These are phyloP conservation scores for Penicillium coprophilum DNA, from an alignment of 495 filamentous ascomycete species.

Conservation along the genomic window DNA sequence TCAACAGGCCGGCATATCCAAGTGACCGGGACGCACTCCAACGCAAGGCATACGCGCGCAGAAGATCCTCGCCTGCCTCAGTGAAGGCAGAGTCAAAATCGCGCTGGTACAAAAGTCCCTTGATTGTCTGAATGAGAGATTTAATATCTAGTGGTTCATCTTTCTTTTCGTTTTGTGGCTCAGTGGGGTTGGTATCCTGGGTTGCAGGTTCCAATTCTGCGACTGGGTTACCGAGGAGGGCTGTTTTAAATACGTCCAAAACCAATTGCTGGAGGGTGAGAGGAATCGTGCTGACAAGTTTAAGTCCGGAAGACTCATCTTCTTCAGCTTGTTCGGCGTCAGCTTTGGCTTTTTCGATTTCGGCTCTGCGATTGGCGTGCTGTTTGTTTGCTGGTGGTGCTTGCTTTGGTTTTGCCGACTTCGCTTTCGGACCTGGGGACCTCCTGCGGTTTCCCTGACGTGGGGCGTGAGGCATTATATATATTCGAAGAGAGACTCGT, in stretches of 20 bases:
- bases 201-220: constrained; percentile 14
- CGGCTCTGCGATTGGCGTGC: constrained; percentile 16
- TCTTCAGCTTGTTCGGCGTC: constrained; percentile 8
- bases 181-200: constrained; percentile 7
- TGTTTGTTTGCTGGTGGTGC: constrained; percentile 19
- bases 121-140: constrained; percentile 71
- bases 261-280: constrained; percentile 66
- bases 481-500: neutral
- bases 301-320: constrained; percentile 12
- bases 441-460: constrained; percentile 15
- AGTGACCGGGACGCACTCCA: constrained; percentile 84
- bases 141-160: constrained; percentile 41
- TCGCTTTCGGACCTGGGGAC: constrained; percentile 7
- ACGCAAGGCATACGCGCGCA: constrained; percentile 78
- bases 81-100: constrained; percentile 79
- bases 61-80: constrained; percentile 56
- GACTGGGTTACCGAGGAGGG: constrained; percentile 45
- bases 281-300: constrained; percentile 39
- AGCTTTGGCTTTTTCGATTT: constrained; percentile 14
- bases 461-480: constrained; percentile 13
- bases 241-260: constrained; percentile 70
- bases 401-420: constrained; percentile 4
- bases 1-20: constrained; percentile 70
- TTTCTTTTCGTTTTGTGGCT: constrained; percentile 10
- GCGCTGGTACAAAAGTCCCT: constrained; percentile 77